Base-by-base conservation (phyloP, 768 basidiomycete species). In the Boletus subparvulus region DNA sequence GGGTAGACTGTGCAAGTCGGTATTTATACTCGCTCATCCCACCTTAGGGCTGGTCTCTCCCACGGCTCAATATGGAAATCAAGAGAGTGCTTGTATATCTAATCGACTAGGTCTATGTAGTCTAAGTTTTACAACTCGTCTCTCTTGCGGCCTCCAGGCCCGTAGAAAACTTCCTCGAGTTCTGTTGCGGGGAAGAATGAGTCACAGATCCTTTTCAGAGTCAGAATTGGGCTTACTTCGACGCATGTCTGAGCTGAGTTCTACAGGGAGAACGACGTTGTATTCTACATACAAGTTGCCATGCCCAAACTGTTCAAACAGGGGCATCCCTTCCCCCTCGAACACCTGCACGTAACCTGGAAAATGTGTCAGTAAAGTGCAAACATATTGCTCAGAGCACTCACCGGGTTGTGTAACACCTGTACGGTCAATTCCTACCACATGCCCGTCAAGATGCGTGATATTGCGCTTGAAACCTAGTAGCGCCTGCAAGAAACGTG, bases 201-300 rank as follows among this genome's bases (percentile, higher is more conserved):
- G 64, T 45, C 50, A 48, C n/a, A 41, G 7, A 26, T 28, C 1
- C 14, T 21, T 17, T 14, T 7, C 14, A 2, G 19, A 46, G 48
- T 49, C 4, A 49, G 10, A 40, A 45, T 42, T 26, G 33, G 17
- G 19, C 81, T 80, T 69, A 98, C 96, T 91, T 69, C 77, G 81
- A 64, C 84, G 84, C 57, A 83, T 83, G 47, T 87, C 81, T 47
- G 82, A 66, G 47, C 86, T 78, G 35, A 99, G 73, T 52, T 87
- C 80, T 47, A 81, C 74, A 4, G 97, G 97, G 52, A 99, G 74
- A 17, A 98, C 87, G 47, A 99, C 92, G 54, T 83, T 92, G 74
- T 96, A 99, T 72, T 98, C 95, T 51, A 99, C 80, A 65, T 84
- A 98, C 46, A 99, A 76, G 69, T 96, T 87, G 16, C 97, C 97